Evolutionary conservation across 805 yeast species (phyloP), one percentile per base, ranked within the genome.

Genomic region (Sugiyamaella valdiviana): DNA sequence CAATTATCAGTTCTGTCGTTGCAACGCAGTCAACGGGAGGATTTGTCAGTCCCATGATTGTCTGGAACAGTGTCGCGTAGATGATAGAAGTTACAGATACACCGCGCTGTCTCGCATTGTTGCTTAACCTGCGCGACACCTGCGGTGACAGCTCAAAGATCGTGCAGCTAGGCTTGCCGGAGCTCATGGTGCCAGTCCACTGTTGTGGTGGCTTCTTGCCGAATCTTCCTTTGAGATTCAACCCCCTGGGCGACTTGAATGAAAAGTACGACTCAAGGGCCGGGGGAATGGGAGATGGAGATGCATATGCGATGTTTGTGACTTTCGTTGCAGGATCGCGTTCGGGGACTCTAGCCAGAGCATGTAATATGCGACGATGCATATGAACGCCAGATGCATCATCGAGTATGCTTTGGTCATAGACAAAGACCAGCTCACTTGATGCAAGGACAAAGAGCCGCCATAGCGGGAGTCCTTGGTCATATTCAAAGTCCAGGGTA

Each of bases 41-140:
- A 10, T 19, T 4, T 15, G 17, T 26, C 6, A n/a, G 15, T 15
- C 32, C 45, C 14, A 45, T 15, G 16, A 49, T 39, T 15, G 39
- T 39, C 41, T 49, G 51, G 37, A 45, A 26, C n/a, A 45, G 17
- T 6, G 44, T 44, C 2, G 51, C 16, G 23, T 49, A 49, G 36
- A 49, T 6, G 10, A 42, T 14, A 9, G 45, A 42, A 6, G 51
- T 35, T 2, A 44, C 17, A 6, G 48, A 20, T 9, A 45, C 20
- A 14, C 48, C 48, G 10, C 48, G 21, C 17, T 45, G 44, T 16
- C 38, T 39, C 15, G 42, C 48, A 39, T 39, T 45, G 3, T 39
- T 37, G 14, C 12, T 14, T 6, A 45, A 17, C 35, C 39, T 22
- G 16, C 44, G 23, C 19, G 36, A 45, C 22, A 39, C 23, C 16